Evolutionary conservation across 352 stramenopile species (phyloP), one percentile per base, ranked within the genome.

Genomic region (Globisporangium ultimum): DNA sequence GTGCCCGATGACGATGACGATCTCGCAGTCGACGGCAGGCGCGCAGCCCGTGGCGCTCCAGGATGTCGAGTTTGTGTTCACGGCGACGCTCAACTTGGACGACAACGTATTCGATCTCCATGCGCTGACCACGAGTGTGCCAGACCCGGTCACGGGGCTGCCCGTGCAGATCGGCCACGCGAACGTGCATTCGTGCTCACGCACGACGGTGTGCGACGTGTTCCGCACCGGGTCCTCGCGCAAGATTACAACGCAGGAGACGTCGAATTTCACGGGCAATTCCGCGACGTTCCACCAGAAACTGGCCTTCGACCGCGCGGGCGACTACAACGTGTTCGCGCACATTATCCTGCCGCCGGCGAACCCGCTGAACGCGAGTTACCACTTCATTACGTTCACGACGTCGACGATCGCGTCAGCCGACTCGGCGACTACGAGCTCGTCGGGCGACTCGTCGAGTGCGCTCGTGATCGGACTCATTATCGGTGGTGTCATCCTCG

Each of bases 351-450:
- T 92, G 15, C 73, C 83, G 12, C 73, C 78, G 0, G 67, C 63
- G 51, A 72, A 88, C 54, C 79, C 71, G n/a, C 47, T 68, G 13
- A 63, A 82, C 36, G 61, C 83, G 62, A 88, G 76, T 32, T 92
- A 89, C 63, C 80, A 92, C 66, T 89, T 92, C 55, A 80, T 92
- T 49, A 82, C 78, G 38, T 92, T 89, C 64, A 75, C 80, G 32
- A 92, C 78, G 15, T 84, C 80, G 6, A 58, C 43, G 2, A 51
- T 76, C 7, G 48, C 20, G 9, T 63, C 66, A 22, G 71, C 63
- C 0, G 68, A 12, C 13, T 58, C 50, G 21, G 61, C 61, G 10
- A 46, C 18, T n/a, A 54, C 56, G 1, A 50, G 55, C 0, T 70
- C 48, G 4, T 68, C 59, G 4, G 53, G 52, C 48, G 74, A 76